These are phyloP conservation scores for Lotus japonicus DNA, from an alignment of 306 rosid genomes.

Conservation along the genomic window DNA sequence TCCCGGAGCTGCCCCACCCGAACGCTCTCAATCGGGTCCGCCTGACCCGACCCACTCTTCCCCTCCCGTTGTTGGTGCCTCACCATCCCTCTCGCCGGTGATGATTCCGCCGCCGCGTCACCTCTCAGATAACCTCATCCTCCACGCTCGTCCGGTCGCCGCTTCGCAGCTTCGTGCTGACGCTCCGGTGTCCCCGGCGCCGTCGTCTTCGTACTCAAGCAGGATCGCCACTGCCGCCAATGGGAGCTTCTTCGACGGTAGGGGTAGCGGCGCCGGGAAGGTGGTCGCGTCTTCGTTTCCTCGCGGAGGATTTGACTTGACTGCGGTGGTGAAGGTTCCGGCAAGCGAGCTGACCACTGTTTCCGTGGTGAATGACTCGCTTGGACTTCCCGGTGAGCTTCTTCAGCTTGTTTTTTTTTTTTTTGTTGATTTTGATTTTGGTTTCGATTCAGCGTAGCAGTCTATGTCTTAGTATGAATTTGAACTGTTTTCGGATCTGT, in stretches of 20 bases:
- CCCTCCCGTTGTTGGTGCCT: slow-evolving; percentile 23
- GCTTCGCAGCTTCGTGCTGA: slow-evolving; percentile 26
- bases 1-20: slow-evolving; percentile 37
- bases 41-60: slow-evolving; percentile 36
- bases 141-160: slow-evolving; percentile 31
- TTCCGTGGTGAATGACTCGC: slow-evolving; percentile 36
- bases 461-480: not conserved
- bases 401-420: not conserved
- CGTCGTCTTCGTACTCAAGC: slow-evolving; percentile 39
- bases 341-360: slow-evolving; percentile 56
- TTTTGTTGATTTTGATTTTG: not conserved
- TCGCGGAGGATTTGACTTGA: slow-evolving; percentile 50
- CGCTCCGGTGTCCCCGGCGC: slow-evolving; percentile 25
- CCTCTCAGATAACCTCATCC: slow-evolving; percentile 36
- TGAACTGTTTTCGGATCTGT: not conserved
- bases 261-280: slow-evolving; percentile 28
- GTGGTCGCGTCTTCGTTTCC: slow-evolving; percentile 44
- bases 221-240: slow-evolving; percentile 18
- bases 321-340: slow-evolving; percentile 50
- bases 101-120: slow-evolving; percentile 89
- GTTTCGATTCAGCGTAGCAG: not conserved
- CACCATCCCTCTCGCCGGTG: slow-evolving; percentile 67
- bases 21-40: slow-evolving; percentile 27
- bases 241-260: slow-evolving; percentile 25
- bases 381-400: slow-evolving; percentile 38